Evolutionary conservation across 1,284 basidiomycete genomes (phyloP).

Genomic region (Veloporphyrellus conicus): DNA sequence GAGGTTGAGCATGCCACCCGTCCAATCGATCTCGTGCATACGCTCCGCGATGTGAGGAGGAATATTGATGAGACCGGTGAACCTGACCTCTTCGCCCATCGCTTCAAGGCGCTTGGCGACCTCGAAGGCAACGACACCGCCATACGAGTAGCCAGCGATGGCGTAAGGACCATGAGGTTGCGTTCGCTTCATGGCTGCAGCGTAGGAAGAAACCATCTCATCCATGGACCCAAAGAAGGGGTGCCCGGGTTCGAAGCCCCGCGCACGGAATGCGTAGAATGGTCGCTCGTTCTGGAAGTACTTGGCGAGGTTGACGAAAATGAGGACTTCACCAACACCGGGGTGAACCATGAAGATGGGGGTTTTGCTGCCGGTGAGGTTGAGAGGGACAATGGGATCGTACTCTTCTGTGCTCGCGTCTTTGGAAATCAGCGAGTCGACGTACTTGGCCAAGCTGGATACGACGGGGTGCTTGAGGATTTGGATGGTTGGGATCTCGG

Average conservation of each 20-base stretch:
- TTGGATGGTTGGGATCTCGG: slow-evolving; percentile 41
- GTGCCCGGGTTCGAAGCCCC: slow-evolving; percentile 41
- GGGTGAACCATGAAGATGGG: slow-evolving; percentile 42
- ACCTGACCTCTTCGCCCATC: slow-evolving; percentile 37
- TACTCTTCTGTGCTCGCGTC: slow-evolving; percentile 22
- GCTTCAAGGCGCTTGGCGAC: slow-evolving; percentile 40
- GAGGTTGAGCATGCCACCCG: slow-evolving; percentile 39
- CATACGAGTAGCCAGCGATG: slow-evolving; percentile 48
- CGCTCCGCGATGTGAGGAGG: slow-evolving; percentile 43
- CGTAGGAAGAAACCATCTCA: slow-evolving; percentile 43
- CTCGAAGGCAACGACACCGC: slow-evolving; percentile 47
- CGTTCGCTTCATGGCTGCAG: slow-evolving; percentile 34
- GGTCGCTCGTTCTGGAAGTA: slow-evolving; percentile 39
- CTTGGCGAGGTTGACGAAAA: slow-evolving; percentile 45
- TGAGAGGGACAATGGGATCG: slow-evolving; percentile 38
- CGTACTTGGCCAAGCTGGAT: slow-evolving; percentile 31
- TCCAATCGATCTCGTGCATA: slow-evolving; percentile 41
- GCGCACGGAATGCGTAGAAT: slow-evolving; percentile 43
- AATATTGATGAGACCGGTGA: slow-evolving; percentile 42
- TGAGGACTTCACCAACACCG: slow-evolving; percentile 34
- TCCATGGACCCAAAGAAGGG: slow-evolving; percentile 37
- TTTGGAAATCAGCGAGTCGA: slow-evolving; percentile 24
- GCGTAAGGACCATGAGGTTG: slow-evolving; percentile 44
- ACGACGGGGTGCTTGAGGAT: slow-evolving; percentile 39
- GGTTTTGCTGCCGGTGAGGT: slow-evolving; percentile 39